phyloP scores from a whole-genome alignment of 176 grass and related monocot species.

The Juncus effusus region DNA sequence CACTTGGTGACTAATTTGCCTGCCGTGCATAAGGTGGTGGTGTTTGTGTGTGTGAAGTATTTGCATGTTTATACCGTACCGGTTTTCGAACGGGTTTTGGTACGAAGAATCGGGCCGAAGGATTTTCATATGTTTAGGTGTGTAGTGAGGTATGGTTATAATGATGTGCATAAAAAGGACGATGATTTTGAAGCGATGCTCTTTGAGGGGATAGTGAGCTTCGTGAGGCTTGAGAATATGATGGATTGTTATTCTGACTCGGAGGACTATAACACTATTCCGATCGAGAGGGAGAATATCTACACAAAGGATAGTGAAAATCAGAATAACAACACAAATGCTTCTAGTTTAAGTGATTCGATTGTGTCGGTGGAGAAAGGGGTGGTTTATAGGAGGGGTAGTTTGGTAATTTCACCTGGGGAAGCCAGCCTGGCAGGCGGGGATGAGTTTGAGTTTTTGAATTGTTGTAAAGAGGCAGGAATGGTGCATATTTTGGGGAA shows the following conservation, averaged over 20 bases:
- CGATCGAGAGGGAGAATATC: background rate
- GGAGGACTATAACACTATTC: constrained; percentile 39
- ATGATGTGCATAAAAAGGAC: constrained; percentile 70
- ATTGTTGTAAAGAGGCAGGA: constrained; percentile 58
- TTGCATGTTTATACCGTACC: constrained; percentile 70
- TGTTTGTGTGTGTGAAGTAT: constrained; percentile 79
- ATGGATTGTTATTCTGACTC: constrained; percentile 62
- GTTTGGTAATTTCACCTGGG: constrained; percentile 46
- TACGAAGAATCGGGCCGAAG: constrained; percentile 56
- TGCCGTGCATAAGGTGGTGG: constrained; percentile 67
- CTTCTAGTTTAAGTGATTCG: constrained; percentile 32
- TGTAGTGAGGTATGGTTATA: constrained; percentile 71
- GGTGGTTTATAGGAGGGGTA: constrained; percentile 27
- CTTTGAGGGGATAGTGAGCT: constrained; percentile 45
- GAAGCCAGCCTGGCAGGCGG: constrained; percentile 25
- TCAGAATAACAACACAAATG: background rate
- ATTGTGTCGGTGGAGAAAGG: constrained; percentile 37
- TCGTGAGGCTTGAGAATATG: constrained; percentile 57
- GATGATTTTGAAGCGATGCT: constrained; percentile 73
- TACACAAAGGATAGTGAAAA: constrained; percentile 23
- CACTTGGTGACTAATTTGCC: constrained; percentile 92
- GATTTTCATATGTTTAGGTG: constrained; percentile 79
- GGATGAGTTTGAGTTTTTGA: constrained; percentile 59
- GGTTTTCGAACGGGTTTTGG: constrained; percentile 49
- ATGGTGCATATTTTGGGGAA: constrained; percentile 84